A percentile compares a stretch with the other conserved stretches of the same genome.
phyloP scores from a whole-genome alignment of 2,329 filamentous ascomycete genomes.

The Trichophyton verrucosum region DNA sequence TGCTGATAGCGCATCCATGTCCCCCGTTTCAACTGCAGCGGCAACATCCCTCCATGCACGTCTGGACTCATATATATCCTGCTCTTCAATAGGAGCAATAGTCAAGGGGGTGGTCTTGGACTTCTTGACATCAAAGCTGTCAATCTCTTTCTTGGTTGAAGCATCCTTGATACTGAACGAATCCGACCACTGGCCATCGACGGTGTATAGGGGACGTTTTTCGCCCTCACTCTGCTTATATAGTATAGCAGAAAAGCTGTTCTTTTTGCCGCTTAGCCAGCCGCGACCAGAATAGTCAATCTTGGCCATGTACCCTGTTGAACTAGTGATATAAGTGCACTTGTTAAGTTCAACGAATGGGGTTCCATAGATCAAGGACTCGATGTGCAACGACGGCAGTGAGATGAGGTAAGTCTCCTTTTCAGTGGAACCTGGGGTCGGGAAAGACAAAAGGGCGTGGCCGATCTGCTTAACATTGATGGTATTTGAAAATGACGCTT shows the following conservation, averaged over 20 bases:
- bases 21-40: constrained; percentile 62
- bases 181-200: constrained; percentile 83
- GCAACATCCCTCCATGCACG: constrained; percentile 82
- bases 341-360: constrained; percentile 88
- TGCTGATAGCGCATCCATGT: constrained; percentile 65
- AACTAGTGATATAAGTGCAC: constrained; percentile 72
- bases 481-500: constrained; percentile 84
- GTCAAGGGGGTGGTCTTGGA: constrained; percentile 53
- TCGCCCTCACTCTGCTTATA: constrained; percentile 56
- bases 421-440: constrained; percentile 39
- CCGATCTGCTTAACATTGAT: constrained; percentile 94
- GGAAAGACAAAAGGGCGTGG: constrained; percentile 67
- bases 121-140: constrained; percentile 49
- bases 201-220: constrained; percentile 60
- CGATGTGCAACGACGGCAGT: constrained; percentile 81
- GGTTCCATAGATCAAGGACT: constrained; percentile 61
- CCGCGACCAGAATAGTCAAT: constrained; percentile 90
- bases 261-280: constrained; percentile 94
- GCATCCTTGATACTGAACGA: constrained; percentile 65
- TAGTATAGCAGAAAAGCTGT: constrained; percentile 65
- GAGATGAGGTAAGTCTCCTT: constrained; percentile 76
- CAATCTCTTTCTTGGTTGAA: constrained; percentile 39
- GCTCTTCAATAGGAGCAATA: constrained; percentile 60
- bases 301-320: constrained; percentile 72
- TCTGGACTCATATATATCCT: constrained; percentile 77